phyloP scores from a whole-genome alignment of 2,329 filamentous ascomycete genomes.

The Macrophomina phaseolina region DNA sequence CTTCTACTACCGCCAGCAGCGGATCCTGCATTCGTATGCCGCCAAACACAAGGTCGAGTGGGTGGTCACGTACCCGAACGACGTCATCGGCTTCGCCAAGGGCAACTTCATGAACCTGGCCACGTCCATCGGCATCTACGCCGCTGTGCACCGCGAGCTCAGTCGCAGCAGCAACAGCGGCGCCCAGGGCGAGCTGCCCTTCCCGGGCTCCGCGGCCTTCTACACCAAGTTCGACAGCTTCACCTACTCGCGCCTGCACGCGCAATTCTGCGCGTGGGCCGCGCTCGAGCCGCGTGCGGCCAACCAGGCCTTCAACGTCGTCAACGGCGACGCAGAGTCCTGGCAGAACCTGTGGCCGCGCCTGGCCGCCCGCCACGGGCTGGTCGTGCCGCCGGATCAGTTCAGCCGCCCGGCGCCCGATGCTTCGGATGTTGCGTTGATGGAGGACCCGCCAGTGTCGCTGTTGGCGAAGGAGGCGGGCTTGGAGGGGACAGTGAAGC shows the following conservation, averaged over 20 bases:
- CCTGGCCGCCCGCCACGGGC: no score
- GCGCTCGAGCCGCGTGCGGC: constrained; percentile 29
- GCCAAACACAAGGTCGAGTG: constrained; percentile 44
- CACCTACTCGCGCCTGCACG: constrained; percentile 36
- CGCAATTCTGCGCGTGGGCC: constrained; percentile 41
- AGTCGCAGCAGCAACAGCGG: no score
- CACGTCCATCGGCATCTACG: constrained; percentile 39
- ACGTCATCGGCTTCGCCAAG: constrained; percentile 51
- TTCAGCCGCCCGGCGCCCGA: no score
- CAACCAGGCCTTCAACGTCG: no score
- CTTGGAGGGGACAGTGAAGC: constrained; percentile 37
- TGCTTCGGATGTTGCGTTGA: no score
- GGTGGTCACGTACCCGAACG: constrained; percentile 53
- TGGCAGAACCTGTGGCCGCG: no score
- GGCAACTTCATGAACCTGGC: constrained; percentile 47
- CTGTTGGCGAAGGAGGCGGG: no score
- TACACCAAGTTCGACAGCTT: constrained; percentile 41
- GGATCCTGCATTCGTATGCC: constrained; percentile 46
- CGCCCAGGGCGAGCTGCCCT: constrained; percentile 32
- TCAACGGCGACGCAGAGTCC: no score
- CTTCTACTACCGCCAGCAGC: constrained; percentile 60
- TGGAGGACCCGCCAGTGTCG: no score
- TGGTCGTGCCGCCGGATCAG: no score
- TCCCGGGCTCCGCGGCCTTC: constrained; percentile 38
- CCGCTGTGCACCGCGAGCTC: constrained; percentile 35